Percentiles rank a stretch among this genome's conserved stretches.
These are phyloP conservation scores for Plenodomus biglobosus DNA, from an alignment of 2,329 filamentous ascomycete genomes.

Conservation along the genomic window DNA sequence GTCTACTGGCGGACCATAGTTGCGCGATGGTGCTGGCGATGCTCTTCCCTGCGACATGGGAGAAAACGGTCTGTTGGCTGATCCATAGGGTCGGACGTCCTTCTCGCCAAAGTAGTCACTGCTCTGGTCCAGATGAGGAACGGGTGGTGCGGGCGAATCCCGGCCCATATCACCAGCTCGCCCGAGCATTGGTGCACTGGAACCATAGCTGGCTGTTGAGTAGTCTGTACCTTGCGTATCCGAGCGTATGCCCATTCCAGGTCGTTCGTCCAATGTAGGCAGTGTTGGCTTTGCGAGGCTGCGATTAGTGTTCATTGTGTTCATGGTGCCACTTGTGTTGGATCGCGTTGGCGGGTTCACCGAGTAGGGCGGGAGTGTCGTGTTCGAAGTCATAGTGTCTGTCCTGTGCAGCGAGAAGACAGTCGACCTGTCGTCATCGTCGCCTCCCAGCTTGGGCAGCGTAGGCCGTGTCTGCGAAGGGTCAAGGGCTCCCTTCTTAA, in stretches of 20 bases:
- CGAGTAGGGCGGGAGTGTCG: conserved; percentile 51
- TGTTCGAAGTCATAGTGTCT: conserved; percentile 32
- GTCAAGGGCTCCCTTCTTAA: conserved; percentile 51
- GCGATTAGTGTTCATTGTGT: conserved; percentile 34
- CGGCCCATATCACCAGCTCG: conserved; percentile 63
- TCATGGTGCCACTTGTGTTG: conserved; percentile 58
- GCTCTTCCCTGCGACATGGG: conserved; percentile 35
- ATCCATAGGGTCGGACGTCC: conserved; percentile 21
- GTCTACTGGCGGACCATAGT: conserved; percentile 34
- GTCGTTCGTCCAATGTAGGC: conserved; percentile 48
- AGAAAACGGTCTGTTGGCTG: conserved; percentile 30
- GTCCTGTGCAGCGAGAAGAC: conserved; percentile 40
- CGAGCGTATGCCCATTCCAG: conserved; percentile 40
- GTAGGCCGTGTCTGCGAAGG: conserved; percentile 40
- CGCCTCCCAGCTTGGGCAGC: conserved; percentile 44
- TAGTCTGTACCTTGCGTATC: conserved; percentile 59
- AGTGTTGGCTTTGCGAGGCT: conserved; percentile 41
- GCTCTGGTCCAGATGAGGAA: conserved; percentile 33
- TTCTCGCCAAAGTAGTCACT: conserved; percentile 34
- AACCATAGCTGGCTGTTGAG: conserved; percentile 60
- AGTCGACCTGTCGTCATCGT: conserved; percentile 46
- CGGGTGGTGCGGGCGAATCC: conserved; percentile 33
- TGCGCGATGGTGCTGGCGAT: conserved; percentile 29
- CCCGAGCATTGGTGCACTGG: conserved; percentile 63
- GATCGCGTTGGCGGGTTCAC: conserved; percentile 57